Conservation (phyloP, 2,329 filamentous ascomycete species). For the Penicillium sp. region DNA sequence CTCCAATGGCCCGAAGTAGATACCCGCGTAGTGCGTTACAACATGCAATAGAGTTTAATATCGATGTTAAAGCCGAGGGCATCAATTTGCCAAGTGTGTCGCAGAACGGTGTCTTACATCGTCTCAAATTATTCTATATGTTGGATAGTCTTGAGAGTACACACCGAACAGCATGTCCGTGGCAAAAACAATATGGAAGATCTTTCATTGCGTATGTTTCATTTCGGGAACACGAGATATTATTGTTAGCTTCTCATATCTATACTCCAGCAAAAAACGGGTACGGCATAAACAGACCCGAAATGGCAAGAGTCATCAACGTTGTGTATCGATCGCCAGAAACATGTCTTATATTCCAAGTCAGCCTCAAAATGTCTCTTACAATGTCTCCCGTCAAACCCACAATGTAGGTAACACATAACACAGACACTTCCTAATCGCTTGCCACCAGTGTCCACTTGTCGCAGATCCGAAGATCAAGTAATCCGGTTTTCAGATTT, state of each 20-base stretch:
- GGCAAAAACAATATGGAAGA: background rate
- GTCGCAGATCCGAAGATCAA: conserved; percentile 13
- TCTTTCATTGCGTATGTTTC: background rate
- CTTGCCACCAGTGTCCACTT: conserved; percentile 1
- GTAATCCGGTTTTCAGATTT: conserved; percentile 17
- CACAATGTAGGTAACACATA: conserved; percentile 5
- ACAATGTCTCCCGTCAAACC: background rate
- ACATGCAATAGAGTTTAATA: background rate
- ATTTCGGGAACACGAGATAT: background rate
- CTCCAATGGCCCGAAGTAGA: background rate
- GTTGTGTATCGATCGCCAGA: background rate
- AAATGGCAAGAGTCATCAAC: background rate
- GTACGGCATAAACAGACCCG: background rate
- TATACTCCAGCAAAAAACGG: background rate
- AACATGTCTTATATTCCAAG: background rate
- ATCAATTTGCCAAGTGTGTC: background rate
- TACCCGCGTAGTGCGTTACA: background rate
- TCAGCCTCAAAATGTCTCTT: conserved; percentile 8
- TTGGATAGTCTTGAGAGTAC: background rate
- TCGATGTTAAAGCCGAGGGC: background rate
- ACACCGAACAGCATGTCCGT: background rate
- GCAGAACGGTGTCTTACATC: background rate
- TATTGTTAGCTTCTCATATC: background rate
- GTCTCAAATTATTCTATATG: background rate
- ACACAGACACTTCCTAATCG: background rate